Evolutionary conservation across 495 filamentous ascomycete genomes (phyloP), one percentile per base, ranked within the genome.

Genomic region (Barbatosphaeria neglecta): DNA sequence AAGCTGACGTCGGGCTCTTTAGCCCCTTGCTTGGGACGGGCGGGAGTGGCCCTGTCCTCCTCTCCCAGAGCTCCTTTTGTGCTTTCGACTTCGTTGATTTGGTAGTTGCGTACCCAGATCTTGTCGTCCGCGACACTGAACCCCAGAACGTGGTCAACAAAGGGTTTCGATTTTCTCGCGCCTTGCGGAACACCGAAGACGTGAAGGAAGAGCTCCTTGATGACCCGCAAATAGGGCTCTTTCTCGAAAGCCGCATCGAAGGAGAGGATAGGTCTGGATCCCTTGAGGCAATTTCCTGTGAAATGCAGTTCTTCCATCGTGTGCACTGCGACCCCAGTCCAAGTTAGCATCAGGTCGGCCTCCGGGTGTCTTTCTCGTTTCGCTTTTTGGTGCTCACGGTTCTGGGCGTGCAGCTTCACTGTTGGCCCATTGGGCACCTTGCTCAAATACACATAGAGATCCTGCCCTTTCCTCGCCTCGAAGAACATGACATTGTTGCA

Each of bases 401-500:
- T 88, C 57, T 89, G 85, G 16, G 82, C 61, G 51, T 90, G 83
- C 53, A 87, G 69, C 69, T 95, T 96, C 50, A 94, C 77, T 0
- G 90, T 95, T 5, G 90, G 92, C 0, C 92, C 92, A 60, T 99
- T 99, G 8, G 92, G 92, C 2, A 88, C 83, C 58, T 93, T 93
- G 65, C 84, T 78, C 59, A 96, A 76, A 90, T 90, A 95, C 38
- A 90, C 74, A 62, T 95, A 98, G 27, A 93, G 68, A 73, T 97
- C 92, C 62, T 93, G 83, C 31, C 86, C 87, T 67, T 97, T 98
- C 50, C 88, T 73, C 45, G 89, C 92, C 69, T 98, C 92, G 62
- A 96, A 92, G 68, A 95, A 99, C 50, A 95, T 75, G 43, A 97
- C 81, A 64, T 96, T 92, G 68, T 99, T 99, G 79, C 90, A 96